Evolutionary conservation across 208 protist genomes (phyloP), one percentile per base, ranked within the genome.

Genomic region (Crithidia bombi): DNA sequence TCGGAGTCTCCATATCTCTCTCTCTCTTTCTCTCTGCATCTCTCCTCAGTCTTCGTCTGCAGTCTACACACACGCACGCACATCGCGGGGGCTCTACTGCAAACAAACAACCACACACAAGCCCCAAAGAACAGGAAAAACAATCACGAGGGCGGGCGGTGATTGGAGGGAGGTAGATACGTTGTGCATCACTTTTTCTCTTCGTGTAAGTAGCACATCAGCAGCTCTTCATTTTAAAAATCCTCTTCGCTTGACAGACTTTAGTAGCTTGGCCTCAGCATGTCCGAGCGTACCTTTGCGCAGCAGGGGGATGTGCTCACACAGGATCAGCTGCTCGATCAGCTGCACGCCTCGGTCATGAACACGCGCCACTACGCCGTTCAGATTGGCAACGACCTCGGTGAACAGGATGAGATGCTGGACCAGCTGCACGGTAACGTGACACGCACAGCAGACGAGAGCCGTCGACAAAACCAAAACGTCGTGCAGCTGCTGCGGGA

Each of bases 271-370:
- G 6, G 25, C 14, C 14, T 5, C 5, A 33, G 4, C 26, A 66
- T 80, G 50, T 58, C 61, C 21, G 50, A 78, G 39, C 49, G 52
- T 23, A 46, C 50, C 17, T 49, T 65, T 32, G 64, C 62, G 3
- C 54, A 79, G 51, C 70, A 78, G 23, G 44, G 55, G 5, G 69
- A 86, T 25, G 41, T 79, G 50, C 66, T 75, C 33, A 82, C 85
- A 56, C 87, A 96, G 68, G 86, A 90, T 63, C 75, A 84, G 19
- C 83, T 96, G 35, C 81, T 96, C 23, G 87, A 92, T 67, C 82
- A 96, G 71, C 78, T 96, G 32, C 90, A 96, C 61, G 79, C 83
- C 59, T 91, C 83, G 39, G 87, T 96, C 23, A 82, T 92, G 81
- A 89, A 92, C 66, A 96, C 90, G 56, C 77, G 85, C 0, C 82